A percentile compares a stretch with the other conserved stretches of the same genome.
Conservation (phyloP, 2,329 filamentous ascomycete species). For the Phialocephala subalpina region DNA sequence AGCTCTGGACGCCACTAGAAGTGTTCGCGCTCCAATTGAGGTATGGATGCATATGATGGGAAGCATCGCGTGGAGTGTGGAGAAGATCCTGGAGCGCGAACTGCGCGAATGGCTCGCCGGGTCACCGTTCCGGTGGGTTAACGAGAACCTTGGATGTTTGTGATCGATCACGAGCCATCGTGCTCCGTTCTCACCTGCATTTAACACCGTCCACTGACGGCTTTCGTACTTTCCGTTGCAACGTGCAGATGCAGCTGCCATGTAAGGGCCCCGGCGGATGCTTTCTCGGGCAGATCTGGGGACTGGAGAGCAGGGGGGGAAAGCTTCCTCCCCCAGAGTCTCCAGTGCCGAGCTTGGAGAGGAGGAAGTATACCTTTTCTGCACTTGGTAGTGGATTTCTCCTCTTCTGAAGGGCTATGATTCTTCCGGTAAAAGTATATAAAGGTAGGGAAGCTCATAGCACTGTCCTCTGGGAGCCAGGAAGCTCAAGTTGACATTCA, state of each 20-base stretch:
- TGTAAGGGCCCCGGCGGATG: neutral
- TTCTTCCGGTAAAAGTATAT: slow-evolving; percentile 15
- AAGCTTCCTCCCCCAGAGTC: neutral
- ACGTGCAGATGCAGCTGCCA: slow-evolving; percentile 1
- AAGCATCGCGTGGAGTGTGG: neutral
- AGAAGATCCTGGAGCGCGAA: neutral
- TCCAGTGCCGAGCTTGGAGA: neutral
- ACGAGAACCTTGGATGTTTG: neutral
- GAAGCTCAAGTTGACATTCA: neutral
- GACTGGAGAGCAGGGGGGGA: neutral
- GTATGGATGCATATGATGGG: neutral
- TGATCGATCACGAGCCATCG: neutral
- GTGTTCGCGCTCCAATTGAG: neutral
- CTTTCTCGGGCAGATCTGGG: slow-evolving; percentile 11
- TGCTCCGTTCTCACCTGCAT: neutral
- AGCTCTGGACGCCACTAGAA: neutral
- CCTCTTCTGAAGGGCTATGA: slow-evolving; percentile 5
- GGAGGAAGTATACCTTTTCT: slow-evolving; percentile 1
- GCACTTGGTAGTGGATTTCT: neutral
- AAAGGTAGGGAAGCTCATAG: neutral
- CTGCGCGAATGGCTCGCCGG: neutral
- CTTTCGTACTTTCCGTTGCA: neutral
- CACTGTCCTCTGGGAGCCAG: neutral
- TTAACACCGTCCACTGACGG: neutral
- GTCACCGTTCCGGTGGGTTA: slow-evolving; percentile 18